These are phyloP conservation scores for Talaromyces rugulosus DNA, from an alignment of 2,329 filamentous ascomycete species.

Conservation along the genomic window DNA sequence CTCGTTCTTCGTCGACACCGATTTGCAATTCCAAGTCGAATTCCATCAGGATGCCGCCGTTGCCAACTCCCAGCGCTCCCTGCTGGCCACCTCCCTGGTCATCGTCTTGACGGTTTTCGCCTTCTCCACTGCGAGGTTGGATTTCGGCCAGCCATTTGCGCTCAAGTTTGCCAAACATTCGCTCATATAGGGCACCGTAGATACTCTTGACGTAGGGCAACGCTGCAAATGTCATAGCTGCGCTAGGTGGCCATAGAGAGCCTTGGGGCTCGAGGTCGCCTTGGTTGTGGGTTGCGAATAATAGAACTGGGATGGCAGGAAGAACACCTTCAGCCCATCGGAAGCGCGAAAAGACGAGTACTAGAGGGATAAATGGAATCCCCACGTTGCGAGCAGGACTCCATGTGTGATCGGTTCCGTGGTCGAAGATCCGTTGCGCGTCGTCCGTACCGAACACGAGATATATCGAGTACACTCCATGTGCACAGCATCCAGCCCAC, in stretches of 20 bases:
- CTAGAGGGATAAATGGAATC: conserved; percentile 63
- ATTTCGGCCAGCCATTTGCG: conserved; percentile 60
- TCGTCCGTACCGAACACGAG: conserved; percentile 63
- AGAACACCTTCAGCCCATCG: conserved; percentile 60
- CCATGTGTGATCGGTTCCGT: conserved; percentile 33
- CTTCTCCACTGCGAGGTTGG: conserved; percentile 46
- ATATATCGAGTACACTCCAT: conserved; percentile 61
- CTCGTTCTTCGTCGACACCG: conserved; percentile 38
- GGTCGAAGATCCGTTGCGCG: conserved; percentile 51
- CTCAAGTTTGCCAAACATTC: conserved; percentile 55
- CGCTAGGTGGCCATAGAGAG: conserved; percentile 62
- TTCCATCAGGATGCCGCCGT: conserved; percentile 45
- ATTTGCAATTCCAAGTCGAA: conserved; percentile 49
- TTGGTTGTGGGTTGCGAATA: conserved; percentile 47
- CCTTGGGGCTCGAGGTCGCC: conserved; percentile 44
- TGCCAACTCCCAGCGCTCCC: conserved; percentile 22
- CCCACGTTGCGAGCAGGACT: conserved; percentile 54
- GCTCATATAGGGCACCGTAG: conserved; percentile 61
- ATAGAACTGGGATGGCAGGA: conserved; percentile 58
- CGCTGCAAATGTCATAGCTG: conserved; percentile 61
- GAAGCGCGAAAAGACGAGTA: conserved; percentile 64
- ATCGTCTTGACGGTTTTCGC: conserved; percentile 30
- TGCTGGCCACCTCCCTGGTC: conserved; percentile 28
- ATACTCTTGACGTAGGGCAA: conserved; percentile 62
- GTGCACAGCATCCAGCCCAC: conserved; percentile 50